Evolutionary conservation across 768 basidiomycete species (phyloP).

Genomic region (Lentinula sp.): DNA sequence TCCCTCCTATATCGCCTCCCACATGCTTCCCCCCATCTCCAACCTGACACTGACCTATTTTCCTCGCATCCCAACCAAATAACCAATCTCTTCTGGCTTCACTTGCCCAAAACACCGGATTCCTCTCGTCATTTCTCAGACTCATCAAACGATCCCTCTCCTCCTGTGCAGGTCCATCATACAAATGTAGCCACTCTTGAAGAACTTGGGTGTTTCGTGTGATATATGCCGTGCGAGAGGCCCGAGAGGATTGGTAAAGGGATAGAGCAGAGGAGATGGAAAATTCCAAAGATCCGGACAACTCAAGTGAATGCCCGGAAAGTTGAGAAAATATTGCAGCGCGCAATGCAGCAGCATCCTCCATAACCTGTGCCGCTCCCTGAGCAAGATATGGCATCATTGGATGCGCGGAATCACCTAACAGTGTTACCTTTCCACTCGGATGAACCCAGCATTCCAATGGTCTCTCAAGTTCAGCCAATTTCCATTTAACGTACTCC

Average conservation of each 20-base stretch:
- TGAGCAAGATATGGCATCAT: conserved; percentile 13
- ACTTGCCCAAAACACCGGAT: not conserved
- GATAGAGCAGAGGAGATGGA: no score
- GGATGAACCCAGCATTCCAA: conserved; percentile 26
- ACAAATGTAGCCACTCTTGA: conserved; percentile 11
- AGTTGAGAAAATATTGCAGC: conserved; percentile 15
- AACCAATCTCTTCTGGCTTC: not conserved
- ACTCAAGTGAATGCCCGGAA: conserved; percentile 11
- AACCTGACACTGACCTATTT: not conserved
- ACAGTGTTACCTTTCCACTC: conserved; percentile 20
- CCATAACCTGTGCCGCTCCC: conserved; percentile 34
- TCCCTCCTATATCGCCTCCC: no score
- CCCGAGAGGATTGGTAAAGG: not conserved
- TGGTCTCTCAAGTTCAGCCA: conserved; percentile 25
- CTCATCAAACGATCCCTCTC: conserved; percentile 14
- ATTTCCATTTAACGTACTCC: conserved; percentile 32
- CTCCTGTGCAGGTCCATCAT: conserved; percentile 13
- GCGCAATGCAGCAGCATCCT: conserved; percentile 30
- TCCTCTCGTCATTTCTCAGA: conserved; percentile 6
- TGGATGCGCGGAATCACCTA: conserved; percentile 30
- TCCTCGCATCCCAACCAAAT: not conserved
- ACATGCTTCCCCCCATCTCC: no score
- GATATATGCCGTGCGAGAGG: conserved; percentile 6
- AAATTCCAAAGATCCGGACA: conserved; percentile 7
- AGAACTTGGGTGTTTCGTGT: conserved; percentile 13